phyloP scores from a whole-genome alignment of 805 yeast species.

The Metschnikowia henanensis region DNA sequence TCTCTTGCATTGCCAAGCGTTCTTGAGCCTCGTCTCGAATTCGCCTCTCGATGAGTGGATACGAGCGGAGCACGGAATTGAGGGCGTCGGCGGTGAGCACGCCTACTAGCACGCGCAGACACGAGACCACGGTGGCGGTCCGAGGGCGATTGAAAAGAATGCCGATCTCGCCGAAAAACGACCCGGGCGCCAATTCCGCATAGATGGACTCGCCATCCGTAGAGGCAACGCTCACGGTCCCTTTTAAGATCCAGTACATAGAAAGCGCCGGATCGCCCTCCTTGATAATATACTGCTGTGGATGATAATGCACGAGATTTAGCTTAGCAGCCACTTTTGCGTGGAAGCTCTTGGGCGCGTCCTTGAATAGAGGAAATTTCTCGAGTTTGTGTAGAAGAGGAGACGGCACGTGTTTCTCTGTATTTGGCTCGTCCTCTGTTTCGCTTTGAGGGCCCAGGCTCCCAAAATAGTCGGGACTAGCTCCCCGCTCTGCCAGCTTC shows the following conservation, averaged over 20 bases:
- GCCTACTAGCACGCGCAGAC: conserved; percentile 65
- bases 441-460: conserved; percentile 6
- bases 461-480: conserved; percentile 2
- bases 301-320: conserved; percentile 58
- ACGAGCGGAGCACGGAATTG: conserved; percentile 56
- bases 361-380: conserved; percentile 62
- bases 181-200: conserved; percentile 68
- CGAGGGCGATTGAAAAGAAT: conserved; percentile 73
- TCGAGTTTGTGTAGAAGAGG: conserved; percentile 53
- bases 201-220: conserved; percentile 75
- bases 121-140: conserved; percentile 75
- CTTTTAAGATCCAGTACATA: conserved; percentile 79
- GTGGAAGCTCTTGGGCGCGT: conserved; percentile 67
- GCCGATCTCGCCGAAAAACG: conserved; percentile 80
- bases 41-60: conserved; percentile 64
- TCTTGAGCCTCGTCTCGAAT: conserved; percentile 82
- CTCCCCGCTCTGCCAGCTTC: conserved; percentile 1
- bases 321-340: conserved; percentile 57
- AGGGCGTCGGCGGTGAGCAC: conserved; percentile 66
- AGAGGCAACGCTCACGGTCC: conserved; percentile 73
- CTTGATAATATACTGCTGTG: conserved; percentile 68
- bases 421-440: conserved; percentile 11
- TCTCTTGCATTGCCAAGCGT: conserved; percentile 68
- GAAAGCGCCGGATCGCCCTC: conserved; percentile 73
- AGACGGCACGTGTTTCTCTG: conserved; percentile 40